These are phyloP conservation scores for Cetradonia linearis DNA, from an alignment of 495 filamentous ascomycete species.

Conservation along the genomic window DNA sequence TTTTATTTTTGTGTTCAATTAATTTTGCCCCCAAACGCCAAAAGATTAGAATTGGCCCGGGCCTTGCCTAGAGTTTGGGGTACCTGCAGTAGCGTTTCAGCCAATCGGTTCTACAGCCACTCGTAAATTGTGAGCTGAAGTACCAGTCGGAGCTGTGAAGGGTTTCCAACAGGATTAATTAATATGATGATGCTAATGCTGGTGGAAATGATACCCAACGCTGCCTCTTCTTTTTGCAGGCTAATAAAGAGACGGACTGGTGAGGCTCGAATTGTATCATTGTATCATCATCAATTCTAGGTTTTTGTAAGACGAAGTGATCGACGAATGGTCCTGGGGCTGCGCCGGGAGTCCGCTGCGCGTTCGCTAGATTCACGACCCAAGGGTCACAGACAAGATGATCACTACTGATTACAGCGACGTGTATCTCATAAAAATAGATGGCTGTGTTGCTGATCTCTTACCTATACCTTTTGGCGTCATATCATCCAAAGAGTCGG, in stretches of 20 bases:
- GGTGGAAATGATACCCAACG: neutral
- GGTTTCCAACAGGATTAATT: neutral
- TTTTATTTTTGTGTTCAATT: neutral
- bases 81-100: conserved; percentile 18
- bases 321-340: neutral
- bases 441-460: neutral
- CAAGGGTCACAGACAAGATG: neutral
- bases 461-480: neutral
- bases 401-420: neutral
- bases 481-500: neutral
- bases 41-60: neutral
- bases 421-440: conserved; percentile 5
- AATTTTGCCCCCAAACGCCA: neutral
- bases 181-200: neutral
- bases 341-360: neutral
- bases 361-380: neutral
- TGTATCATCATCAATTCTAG: neutral
- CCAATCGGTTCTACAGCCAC: conserved; percentile 5
- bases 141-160: neutral
- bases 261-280: neutral
- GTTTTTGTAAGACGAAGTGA: neutral
- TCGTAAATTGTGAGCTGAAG: neutral
- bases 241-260: neutral
- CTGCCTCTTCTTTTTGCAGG: neutral
- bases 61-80: neutral